Conservation (phyloP, 495 filamentous ascomycete species). For the Penicillium steckii region DNA sequence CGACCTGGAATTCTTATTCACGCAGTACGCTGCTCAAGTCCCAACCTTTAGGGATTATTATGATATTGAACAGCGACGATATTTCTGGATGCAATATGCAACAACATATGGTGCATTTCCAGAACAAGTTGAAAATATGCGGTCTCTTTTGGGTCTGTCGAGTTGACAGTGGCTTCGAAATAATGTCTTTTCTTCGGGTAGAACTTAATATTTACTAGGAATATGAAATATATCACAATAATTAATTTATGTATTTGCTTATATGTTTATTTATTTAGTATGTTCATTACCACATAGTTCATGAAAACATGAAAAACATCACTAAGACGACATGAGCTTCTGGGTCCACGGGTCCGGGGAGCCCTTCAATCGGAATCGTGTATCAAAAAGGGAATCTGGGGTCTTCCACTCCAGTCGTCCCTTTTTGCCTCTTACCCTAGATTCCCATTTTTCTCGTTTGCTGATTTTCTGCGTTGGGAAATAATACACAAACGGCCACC, state of each 20-base stretch:
- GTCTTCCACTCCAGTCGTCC: constrained; percentile 29
- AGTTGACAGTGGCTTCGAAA: not conserved
- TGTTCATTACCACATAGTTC: constrained; percentile 4
- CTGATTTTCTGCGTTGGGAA: constrained; percentile 23
- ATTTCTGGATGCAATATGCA: constrained; percentile 22
- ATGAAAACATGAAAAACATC: not conserved
- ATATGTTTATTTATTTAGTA: constrained; percentile 1
- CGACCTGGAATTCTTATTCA: constrained; percentile 22
- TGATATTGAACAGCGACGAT: constrained; percentile 16
- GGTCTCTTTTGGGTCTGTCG: constrained; percentile 15
- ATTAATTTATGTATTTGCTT: constrained; percentile 13
- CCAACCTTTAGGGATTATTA: constrained; percentile 19
- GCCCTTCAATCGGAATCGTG: constrained; percentile 27
- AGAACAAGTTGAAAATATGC: constrained; percentile 22
- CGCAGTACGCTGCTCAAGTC: constrained; percentile 19
- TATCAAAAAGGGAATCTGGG: constrained; percentile 25
- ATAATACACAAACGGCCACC: constrained; percentile 26
- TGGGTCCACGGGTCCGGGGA: constrained; percentile 30
- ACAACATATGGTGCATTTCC: constrained; percentile 18
- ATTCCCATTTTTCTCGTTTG: constrained; percentile 27
- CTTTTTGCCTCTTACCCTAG: constrained; percentile 25
- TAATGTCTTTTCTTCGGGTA: not conserved
- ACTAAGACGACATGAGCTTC: constrained; percentile 23
- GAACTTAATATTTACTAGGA: not conserved
- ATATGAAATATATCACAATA: not conserved